Percentiles rank a stretch among this genome's conserved stretches.
phyloP scores from a whole-genome alignment of 345 rosid species.

The Noccaea caerulescens region DNA sequence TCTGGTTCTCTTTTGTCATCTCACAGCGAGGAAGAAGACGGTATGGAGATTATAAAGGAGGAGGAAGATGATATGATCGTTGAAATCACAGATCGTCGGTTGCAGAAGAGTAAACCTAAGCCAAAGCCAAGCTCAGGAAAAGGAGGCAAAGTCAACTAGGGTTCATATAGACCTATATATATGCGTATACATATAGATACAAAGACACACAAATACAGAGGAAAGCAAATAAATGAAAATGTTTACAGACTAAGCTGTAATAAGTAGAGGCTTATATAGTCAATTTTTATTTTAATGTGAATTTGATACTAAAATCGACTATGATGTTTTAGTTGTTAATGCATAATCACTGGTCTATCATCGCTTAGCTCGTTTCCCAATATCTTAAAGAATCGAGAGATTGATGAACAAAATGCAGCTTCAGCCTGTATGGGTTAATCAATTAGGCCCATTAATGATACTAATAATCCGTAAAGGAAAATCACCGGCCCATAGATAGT shows the following conservation, averaged over 20 bases:
- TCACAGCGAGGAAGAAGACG: slow-evolving; percentile 15
- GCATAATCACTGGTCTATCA: not conserved
- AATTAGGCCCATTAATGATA: not conserved
- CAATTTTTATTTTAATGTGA: not conserved
- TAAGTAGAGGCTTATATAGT: not conserved
- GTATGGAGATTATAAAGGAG: not conserved
- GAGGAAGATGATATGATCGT: slow-evolving; percentile 12
- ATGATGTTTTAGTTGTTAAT: not conserved
- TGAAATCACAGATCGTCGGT: slow-evolving; percentile 11
- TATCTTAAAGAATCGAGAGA: not conserved
- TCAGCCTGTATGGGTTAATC: not conserved
- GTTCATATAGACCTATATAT: not conserved
- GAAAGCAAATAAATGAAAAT: not conserved
- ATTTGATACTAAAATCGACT: not conserved
- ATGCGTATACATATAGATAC: not conserved
- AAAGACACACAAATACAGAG: not conserved
- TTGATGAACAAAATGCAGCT: not conserved
- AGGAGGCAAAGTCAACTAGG: slow-evolving; percentile 34
- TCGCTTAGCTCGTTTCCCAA: not conserved
- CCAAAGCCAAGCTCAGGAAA: slow-evolving; percentile 15
- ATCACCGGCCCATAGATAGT: not conserved
- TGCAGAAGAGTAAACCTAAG: slow-evolving; percentile 6
- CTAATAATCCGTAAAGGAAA: not conserved
- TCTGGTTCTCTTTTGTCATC: slow-evolving; percentile 11
- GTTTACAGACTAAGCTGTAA: slow-evolving; percentile 8